Conservation (phyloP, 1,284 basidiomycete genomes). For the Coniophora puteana region DNA sequence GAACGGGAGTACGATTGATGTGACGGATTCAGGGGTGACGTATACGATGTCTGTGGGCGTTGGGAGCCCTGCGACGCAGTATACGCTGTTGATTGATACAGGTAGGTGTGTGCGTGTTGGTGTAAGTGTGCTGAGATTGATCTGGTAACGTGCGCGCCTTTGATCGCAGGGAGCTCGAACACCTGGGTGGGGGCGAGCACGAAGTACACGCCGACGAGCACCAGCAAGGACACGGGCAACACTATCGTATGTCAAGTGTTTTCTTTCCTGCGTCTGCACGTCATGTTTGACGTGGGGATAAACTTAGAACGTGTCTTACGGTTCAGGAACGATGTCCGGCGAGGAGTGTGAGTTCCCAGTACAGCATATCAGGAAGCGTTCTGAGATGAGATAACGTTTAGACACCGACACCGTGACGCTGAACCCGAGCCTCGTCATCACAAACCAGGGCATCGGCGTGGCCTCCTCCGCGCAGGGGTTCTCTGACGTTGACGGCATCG, state of each 20-base stretch:
- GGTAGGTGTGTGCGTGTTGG: conserved; percentile 25
- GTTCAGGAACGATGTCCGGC: conserved; percentile 43
- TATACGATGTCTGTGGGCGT: conserved; percentile 45
- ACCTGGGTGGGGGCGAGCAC: conserved; percentile 52
- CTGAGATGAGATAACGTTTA: conserved; percentile 5
- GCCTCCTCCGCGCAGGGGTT: conserved; percentile 28
- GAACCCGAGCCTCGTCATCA: conserved; percentile 20
- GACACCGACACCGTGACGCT: conserved; percentile 28
- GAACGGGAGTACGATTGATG: conserved; percentile 38
- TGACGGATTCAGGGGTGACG: conserved; percentile 48
- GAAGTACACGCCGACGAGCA: conserved; percentile 33
- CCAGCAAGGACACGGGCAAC: conserved; percentile 30
- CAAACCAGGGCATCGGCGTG: conserved; percentile 34
- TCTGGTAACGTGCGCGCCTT: neutral
- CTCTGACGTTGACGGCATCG: conserved; percentile 31
- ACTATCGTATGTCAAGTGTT: conserved; percentile 29
- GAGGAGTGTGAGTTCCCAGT: conserved; percentile 32
- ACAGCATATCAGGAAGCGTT: too few species aligned
- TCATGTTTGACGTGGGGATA: neutral
- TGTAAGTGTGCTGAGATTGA: neutral
- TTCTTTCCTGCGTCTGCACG: neutral
- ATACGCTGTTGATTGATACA: conserved; percentile 53
- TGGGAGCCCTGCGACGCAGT: conserved; percentile 41
- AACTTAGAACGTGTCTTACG: conserved; percentile 40
- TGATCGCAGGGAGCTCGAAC: conserved; percentile 29